phyloP scores from a whole-genome alignment of 345 rosid genomes.

The Rhodamnia argentea region DNA sequence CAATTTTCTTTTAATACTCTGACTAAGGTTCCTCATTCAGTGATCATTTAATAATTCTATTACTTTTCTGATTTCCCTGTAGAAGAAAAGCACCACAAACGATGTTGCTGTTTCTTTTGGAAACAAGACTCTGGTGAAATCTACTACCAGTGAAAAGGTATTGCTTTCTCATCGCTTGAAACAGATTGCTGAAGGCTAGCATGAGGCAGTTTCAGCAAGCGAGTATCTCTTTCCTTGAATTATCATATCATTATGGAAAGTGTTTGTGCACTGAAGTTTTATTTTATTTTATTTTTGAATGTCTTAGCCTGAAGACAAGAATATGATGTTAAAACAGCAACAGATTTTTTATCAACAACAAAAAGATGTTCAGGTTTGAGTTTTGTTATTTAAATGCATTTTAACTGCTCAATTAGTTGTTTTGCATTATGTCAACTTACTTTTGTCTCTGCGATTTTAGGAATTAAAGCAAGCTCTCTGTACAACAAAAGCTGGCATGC shows the following conservation, averaged over 20 bases:
- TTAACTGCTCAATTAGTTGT: background rate
- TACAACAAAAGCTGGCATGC: constrained; percentile 86
- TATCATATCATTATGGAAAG: background rate
- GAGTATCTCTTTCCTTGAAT: background rate
- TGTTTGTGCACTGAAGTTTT: background rate
- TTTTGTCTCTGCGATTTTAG: constrained; percentile 12
- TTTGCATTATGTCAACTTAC: background rate
- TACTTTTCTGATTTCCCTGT: background rate
- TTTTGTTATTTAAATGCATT: background rate
- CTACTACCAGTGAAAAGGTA: constrained; percentile 47
- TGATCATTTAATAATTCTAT: background rate
- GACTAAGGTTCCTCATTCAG: background rate
- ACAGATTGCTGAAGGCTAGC: background rate
- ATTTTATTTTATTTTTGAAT: background rate
- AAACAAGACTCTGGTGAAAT: constrained; percentile 33
- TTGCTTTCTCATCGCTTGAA: background rate
- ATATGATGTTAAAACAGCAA: constrained; percentile 31
- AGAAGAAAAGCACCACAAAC: constrained; percentile 39
- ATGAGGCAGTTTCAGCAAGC: background rate
- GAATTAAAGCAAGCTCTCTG: constrained; percentile 56
- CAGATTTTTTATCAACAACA: constrained; percentile 66
- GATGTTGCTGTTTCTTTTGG: constrained; percentile 17
- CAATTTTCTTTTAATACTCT: background rate
- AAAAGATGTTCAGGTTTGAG: constrained; percentile 50
- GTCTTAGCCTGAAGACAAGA: constrained; percentile 48